Base-by-base conservation (phyloP, 2,329 filamentous ascomycete species). In the Hirsutella thompsonii region DNA sequence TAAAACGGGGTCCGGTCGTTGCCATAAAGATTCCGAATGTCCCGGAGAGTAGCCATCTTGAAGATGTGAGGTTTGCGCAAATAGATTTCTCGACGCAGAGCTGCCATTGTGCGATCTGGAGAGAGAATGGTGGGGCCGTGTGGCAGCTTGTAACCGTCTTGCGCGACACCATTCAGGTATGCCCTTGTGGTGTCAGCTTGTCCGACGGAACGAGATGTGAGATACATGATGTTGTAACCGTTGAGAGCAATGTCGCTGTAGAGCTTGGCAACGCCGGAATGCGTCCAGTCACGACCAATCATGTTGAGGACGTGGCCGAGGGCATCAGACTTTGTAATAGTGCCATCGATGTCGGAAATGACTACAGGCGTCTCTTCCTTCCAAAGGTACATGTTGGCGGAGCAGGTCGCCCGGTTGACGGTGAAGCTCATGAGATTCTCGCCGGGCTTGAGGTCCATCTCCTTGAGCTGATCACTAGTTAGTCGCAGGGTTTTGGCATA, bases 181-280 rank as follows among this genome's bases (percentile, higher is more conserved):
- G 86, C 76, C 43, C 92, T 72, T 1, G 92, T 98, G 0, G 70
- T 88, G 60, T 98, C 92, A 14, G 92, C 85, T 61, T 93, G 89
- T 0, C 92, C 93, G 36, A 96, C 89, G 13, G 86, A 92, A 39
- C 92, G 81, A 57, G 85, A 93, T 0, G 92, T 98, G 36, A 98
- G 73, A 58, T 98, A 98, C 75, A 98, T 88, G 56, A 98, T 93
- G 60, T 98, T 96, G 70, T 96, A 98, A 6, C 92, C 92, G 54
- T 98, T 98, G 52, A 83, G 80, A 1, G 81, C 79, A 50, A 98
- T 98, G 51, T 98, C 93, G 38, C 84, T 92, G 63, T 96, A 98
- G 8, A 98, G 72, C 64, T 98, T 98, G 19, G 92, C 93, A 20
- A 98, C 90, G 30, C 92, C 92, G 14, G 88, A 76, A 59, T 98